These are phyloP conservation scores for Cunninghamia lanceolata DNA, from an alignment of 75 land plant genomes.

Conservation along the genomic window DNA sequence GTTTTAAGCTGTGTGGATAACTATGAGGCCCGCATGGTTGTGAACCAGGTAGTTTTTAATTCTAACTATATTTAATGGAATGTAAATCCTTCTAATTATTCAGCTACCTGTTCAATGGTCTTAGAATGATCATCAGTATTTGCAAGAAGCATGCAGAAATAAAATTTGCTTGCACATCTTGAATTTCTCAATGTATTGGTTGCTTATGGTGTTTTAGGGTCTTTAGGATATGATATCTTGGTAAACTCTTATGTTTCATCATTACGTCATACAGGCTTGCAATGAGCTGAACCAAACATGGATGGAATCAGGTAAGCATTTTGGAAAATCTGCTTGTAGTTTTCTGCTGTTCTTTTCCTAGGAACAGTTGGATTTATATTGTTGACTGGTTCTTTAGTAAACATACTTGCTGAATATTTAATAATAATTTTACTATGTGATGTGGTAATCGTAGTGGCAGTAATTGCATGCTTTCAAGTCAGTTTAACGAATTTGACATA, in stretches of 20 bases:
- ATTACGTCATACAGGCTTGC: conserved; percentile 66
- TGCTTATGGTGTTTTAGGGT: not conserved
- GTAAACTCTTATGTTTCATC: not conserved
- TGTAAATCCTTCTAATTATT: not conserved
- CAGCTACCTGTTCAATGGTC: not conserved
- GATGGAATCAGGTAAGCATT: conserved; percentile 93
- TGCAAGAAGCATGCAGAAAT: not conserved
- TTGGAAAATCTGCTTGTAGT: not conserved
- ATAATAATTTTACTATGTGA: not conserved
- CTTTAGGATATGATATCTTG: not conserved
- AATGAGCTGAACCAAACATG: conserved; percentile 93
- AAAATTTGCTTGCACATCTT: not conserved
- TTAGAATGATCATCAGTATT: not conserved
- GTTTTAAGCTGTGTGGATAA: conserved; percentile 98
- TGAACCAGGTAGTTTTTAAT: conserved; percentile 78
- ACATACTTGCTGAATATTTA: not conserved
- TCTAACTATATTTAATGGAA: not conserved
- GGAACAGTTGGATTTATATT: not conserved
- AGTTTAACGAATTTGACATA: not conserved
- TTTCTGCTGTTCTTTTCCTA: not conserved
- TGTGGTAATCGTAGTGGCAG: not conserved
- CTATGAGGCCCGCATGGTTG: conserved; percentile 99
- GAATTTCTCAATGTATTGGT: not conserved
- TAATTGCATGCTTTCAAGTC: not conserved
- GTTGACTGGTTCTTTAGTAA: not conserved